phyloP scores from a whole-genome alignment of 371 early-diverging fungal genomes.

The Aphelidium insulamus region DNA sequence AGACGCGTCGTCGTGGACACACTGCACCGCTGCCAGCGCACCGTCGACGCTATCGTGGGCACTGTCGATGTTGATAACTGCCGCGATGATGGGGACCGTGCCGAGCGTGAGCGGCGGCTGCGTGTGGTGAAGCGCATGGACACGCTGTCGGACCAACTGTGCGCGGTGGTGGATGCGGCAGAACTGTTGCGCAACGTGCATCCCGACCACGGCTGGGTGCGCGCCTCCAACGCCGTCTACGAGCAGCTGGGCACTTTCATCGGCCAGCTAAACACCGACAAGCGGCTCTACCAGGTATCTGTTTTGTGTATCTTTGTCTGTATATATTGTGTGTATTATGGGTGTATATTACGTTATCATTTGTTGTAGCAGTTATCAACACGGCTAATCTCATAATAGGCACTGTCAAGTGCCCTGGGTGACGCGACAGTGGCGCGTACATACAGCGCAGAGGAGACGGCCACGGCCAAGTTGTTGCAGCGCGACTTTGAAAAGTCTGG shows the following conservation, averaged over 20 bases:
- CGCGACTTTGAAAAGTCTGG: slow-evolving; percentile 86
- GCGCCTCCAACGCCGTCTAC: slow-evolving; percentile 58
- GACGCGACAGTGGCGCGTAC: slow-evolving; percentile 21
- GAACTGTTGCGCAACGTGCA: slow-evolving; percentile 83
- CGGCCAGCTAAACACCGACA: slow-evolving; percentile 79
- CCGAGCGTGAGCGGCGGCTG: too few relatives aligned
- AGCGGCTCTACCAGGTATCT: slow-evolving; percentile 46
- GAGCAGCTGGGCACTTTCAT: slow-evolving; percentile 51
- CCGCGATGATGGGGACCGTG: too few relatives aligned
- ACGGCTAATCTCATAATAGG: slow-evolving; percentile 11
- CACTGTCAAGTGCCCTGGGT: slow-evolving; percentile 33
- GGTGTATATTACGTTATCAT: slow-evolving; percentile 1
- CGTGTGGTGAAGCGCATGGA: slow-evolving; percentile 71
- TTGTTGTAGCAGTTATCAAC: background rate
- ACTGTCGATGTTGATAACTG: too few relatives aligned
- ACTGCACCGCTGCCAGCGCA: too few relatives aligned
- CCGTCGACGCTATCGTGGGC: too few relatives aligned
- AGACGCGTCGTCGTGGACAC: too few relatives aligned
- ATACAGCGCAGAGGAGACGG: slow-evolving; percentile 41
- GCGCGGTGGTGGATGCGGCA: slow-evolving; percentile 70
- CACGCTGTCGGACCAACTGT: slow-evolving; percentile 65
- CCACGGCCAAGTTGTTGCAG: slow-evolving; percentile 58
- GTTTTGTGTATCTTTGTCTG: background rate
- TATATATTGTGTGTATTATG: background rate
- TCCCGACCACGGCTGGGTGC: slow-evolving; percentile 40